Conservation (phyloP, 495 filamentous ascomycete species). For the Physcia stellaris region DNA sequence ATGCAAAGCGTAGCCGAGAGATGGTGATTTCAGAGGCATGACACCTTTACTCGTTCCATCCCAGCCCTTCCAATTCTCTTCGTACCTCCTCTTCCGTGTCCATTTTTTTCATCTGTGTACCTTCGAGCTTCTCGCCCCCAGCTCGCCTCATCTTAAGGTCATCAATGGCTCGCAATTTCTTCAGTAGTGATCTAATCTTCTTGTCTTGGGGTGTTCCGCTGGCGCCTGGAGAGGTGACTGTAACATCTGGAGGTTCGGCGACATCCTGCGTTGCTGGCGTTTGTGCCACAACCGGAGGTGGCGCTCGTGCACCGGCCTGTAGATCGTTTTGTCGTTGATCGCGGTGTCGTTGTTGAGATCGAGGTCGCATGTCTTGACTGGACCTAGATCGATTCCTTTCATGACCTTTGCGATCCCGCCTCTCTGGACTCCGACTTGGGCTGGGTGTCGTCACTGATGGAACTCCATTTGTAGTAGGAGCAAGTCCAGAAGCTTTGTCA, state of each 20-base stretch:
- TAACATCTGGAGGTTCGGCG: constrained; percentile 27
- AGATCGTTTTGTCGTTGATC: constrained; percentile 12
- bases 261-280: constrained; percentile 18
- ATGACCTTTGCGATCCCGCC: constrained; percentile 37
- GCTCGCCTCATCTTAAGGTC: constrained; percentile 94
- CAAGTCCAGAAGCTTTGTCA: constrained; percentile 31
- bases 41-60: constrained; percentile 28
- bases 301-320: neutral
- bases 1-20: too few relatives aligned
- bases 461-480: constrained; percentile 20
- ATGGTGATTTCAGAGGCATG: neutral
- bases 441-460: constrained; percentile 3
- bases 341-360: constrained; percentile 26
- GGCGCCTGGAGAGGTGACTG: constrained; percentile 30
- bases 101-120: constrained; percentile 98
- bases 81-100: constrained; percentile 69
- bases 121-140: constrained; percentile 88
- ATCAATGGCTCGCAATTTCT: constrained; percentile 95
- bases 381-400: constrained; percentile 47
- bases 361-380: constrained; percentile 24
- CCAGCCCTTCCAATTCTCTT: constrained; percentile 61
- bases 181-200: constrained; percentile 79
- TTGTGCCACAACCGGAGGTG: constrained; percentile 7
- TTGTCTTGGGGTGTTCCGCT: constrained; percentile 51
- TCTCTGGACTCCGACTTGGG: constrained; percentile 48